Conservation (phyloP, 2,329 filamentous ascomycete genomes). For the Diplodia intermedia region DNA sequence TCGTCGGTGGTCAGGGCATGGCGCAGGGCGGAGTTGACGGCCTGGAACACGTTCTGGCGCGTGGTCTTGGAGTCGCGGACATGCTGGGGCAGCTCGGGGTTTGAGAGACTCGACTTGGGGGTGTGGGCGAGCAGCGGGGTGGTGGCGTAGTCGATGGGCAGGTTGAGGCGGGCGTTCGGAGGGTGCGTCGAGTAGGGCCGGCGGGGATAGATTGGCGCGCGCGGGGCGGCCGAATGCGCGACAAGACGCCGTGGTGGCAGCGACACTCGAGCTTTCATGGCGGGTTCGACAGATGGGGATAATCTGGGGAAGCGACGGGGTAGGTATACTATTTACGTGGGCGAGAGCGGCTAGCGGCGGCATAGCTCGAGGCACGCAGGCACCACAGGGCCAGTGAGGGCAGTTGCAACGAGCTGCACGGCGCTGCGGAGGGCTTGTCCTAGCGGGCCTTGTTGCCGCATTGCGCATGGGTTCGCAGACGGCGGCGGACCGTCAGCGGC, state of each 20-base stretch:
- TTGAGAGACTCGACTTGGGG: slow-evolving; percentile 72
- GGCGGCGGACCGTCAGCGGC: neutral
- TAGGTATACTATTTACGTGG: slow-evolving; percentile 9
- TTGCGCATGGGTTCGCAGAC: neutral
- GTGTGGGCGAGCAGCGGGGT: slow-evolving; percentile 83
- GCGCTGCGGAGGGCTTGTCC: slow-evolving; percentile 9
- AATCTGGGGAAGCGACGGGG: slow-evolving; percentile 24
- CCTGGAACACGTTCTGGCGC: slow-evolving; percentile 91
- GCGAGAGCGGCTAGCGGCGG: slow-evolving; percentile 19
- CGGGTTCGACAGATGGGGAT: too few relatives aligned
- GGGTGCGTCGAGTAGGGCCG: slow-evolving; percentile 56
- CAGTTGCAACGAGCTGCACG: neutral
- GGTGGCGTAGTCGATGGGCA: slow-evolving; percentile 84
- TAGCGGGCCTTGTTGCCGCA: slow-evolving; percentile 6
- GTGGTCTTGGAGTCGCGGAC: slow-evolving; percentile 62
- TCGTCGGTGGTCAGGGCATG: slow-evolving; percentile 84
- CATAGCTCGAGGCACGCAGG: slow-evolving; percentile 9
- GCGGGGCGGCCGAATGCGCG: neutral
- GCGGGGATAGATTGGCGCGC: slow-evolving; percentile 11
- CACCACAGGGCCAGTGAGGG: neutral
- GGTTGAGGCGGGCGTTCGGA: slow-evolving; percentile 71
- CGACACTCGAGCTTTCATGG: slow-evolving; percentile 5
- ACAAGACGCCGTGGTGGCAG: slow-evolving; percentile 3
- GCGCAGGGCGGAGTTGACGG: slow-evolving; percentile 87
- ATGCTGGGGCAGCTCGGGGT: slow-evolving; percentile 70